Percentiles rank a stretch among this genome's conserved stretches.
phyloP scores from a whole-genome alignment of 805 yeast genomes.

The Nakazawaea ernobii region DNA sequence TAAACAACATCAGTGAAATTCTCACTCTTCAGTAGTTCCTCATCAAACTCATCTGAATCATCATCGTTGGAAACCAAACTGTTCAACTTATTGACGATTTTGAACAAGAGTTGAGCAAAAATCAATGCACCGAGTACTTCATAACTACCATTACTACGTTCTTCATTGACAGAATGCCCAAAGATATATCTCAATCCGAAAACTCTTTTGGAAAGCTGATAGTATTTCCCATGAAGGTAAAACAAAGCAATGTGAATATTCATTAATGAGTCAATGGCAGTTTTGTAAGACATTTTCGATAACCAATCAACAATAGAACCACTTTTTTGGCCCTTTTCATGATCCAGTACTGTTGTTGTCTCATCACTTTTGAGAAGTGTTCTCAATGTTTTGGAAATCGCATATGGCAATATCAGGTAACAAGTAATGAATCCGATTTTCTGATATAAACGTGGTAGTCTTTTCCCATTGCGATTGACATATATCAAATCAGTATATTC shows the following conservation, averaged over 20 bases:
- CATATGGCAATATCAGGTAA: constrained; percentile 60
- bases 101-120: constrained; percentile 45
- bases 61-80: constrained; percentile 18
- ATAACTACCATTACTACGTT: constrained; percentile 52
- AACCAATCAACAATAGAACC: constrained; percentile 8
- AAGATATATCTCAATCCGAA: constrained; percentile 77
- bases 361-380: constrained; percentile 9
- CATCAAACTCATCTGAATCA: constrained; percentile 10
- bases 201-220: constrained; percentile 68
- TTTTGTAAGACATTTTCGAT: constrained; percentile 32
- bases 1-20: neutral
- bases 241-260: constrained; percentile 76
- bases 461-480: constrained; percentile 46
- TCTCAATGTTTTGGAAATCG: constrained; percentile 23
- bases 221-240: constrained; percentile 78
- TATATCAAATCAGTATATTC: constrained; percentile 83
- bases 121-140: constrained; percentile 67
- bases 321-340: constrained; percentile 13
- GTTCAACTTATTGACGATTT: constrained; percentile 29
- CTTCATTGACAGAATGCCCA: constrained; percentile 51
- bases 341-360: constrained; percentile 14
- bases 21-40: constrained; percentile 3
- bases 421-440: constrained; percentile 55
- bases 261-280: constrained; percentile 45
- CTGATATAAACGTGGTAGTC: constrained; percentile 37